Conservation (phyloP, 441 rosid genomes). For the Pelargonium myrrhifolium region DNA sequence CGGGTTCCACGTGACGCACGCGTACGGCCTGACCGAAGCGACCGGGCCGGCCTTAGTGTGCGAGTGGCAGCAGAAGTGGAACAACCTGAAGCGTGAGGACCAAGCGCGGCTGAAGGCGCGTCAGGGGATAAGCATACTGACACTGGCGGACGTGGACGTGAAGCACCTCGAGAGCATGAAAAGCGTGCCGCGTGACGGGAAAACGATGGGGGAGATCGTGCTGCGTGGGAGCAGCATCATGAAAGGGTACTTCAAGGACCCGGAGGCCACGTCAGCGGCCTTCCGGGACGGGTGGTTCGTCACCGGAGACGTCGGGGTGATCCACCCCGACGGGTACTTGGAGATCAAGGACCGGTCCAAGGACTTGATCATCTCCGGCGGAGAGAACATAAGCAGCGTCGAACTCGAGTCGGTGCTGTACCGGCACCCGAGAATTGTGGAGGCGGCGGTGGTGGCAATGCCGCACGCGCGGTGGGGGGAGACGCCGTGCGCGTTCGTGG, state of each 20-base stretch:
- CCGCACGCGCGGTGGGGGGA: slow-evolving; percentile 78
- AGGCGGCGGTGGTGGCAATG: slow-evolving; percentile 75
- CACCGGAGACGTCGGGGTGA: slow-evolving; percentile 75
- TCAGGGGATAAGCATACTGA: slow-evolving; percentile 25
- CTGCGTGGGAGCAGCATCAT: slow-evolving; percentile 55
- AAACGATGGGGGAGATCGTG: slow-evolving; percentile 51
- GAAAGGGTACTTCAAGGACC: slow-evolving; percentile 74
- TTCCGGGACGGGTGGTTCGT: slow-evolving; percentile 56
- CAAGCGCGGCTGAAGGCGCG: slow-evolving; percentile 48
- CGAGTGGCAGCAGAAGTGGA: slow-evolving; percentile 71
- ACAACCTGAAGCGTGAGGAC: slow-evolving; percentile 45
- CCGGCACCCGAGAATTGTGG: slow-evolving; percentile 44
- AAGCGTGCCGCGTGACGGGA: slow-evolving; percentile 52
- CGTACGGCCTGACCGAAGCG: slow-evolving; percentile 64
- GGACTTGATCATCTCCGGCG: slow-evolving; percentile 73
- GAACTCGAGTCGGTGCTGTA: slow-evolving; percentile 68
- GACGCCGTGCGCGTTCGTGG: slow-evolving; percentile 71
- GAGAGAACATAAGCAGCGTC: slow-evolving; percentile 73
- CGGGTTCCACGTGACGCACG: slow-evolving; percentile 68
- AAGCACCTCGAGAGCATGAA: slow-evolving; percentile 37
- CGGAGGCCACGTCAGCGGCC: slow-evolving; percentile 31
- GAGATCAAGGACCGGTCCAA: slow-evolving; percentile 78
- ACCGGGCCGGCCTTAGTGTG: slow-evolving; percentile 50
- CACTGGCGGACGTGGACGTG: slow-evolving; percentile 41
- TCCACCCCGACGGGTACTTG: slow-evolving; percentile 63